Base-by-base conservation (phyloP, 345 rosid genomes). In the Cochlearia excelsa region DNA sequence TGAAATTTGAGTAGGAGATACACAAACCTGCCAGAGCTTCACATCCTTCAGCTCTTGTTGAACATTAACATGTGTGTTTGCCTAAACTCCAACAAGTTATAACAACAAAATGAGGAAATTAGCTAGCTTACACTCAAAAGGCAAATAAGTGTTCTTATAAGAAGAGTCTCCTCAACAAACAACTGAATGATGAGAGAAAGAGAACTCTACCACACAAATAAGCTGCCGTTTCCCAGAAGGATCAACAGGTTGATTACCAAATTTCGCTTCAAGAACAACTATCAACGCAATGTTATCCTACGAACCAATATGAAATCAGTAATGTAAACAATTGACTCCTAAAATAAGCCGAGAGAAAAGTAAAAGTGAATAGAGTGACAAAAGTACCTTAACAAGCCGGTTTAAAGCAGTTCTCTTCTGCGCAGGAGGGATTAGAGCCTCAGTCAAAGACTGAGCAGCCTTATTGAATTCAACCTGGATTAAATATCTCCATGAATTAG, bases 391-490 rank as follows among this genome's bases (percentile, higher is more conserved):
- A 63, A 93, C 86, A 78, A 93, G 73, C 44, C 97, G 82, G 71
- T 69, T 81, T 54, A 93, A 77, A 79, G 99, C 95, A 82, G 74
- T 59, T 79, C 84, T 93, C 80, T 85, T 87, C 77, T 93, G 97
- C 27, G 84, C 61, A 69, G 75, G 70, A 70, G 90, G 97, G 57
- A 89, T 82, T 38, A 83, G 74, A 49, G 88, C 97, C 57, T 89
- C 99, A 3, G 97, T 89, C 81, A 93, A 75, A 56, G 99, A 93
- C 71, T 93, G 99, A 27, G 99, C 96, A 75, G 99, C 99, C 73
- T 87, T 93, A 64, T 89, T 93, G 74, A 93, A 93, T 63, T 93
- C 99, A 80, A 93, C 99, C 99, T 93, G 76, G 70, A 72, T 8
- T 8, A 58, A 42, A 45, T 46, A 31, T 51, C 53, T 34, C 4